phyloP scores from a whole-genome alignment of 108 stramenopile genomes.

The Cyclotella choctawhatcheeana region DNA sequence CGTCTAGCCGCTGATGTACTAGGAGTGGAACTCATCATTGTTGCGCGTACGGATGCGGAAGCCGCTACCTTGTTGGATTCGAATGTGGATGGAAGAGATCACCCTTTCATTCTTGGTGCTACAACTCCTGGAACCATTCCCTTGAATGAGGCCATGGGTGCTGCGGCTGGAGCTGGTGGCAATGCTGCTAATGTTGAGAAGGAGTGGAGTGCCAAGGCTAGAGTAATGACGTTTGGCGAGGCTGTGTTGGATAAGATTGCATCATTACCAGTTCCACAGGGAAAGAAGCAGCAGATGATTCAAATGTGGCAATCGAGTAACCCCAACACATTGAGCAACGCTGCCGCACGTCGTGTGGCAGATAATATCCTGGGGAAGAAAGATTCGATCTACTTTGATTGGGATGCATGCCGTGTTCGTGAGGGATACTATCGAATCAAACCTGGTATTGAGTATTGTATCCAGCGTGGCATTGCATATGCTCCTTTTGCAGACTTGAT shows the following conservation, averaged over 20 bases:
- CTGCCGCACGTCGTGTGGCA: slow-evolving; percentile 80
- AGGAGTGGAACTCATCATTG: slow-evolving; percentile 85
- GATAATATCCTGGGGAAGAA: slow-evolving; percentile 82
- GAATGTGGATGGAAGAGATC: slow-evolving; percentile 95
- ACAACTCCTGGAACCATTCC: slow-evolving; percentile 66
- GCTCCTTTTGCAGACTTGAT: slow-evolving; percentile 91
- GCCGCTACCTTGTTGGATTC: slow-evolving; percentile 95
- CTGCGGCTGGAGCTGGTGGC: slow-evolving; percentile 42
- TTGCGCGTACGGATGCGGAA: slow-evolving; percentile 96
- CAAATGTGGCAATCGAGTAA: slow-evolving; percentile 79
- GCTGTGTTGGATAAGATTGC: slow-evolving; percentile 80
- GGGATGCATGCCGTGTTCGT: slow-evolving; percentile 92
- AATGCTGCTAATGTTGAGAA: slow-evolving; percentile 47
- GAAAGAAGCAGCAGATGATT: slow-evolving; percentile 64
- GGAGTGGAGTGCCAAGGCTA: slow-evolving; percentile 69
- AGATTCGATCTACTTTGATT: slow-evolving; percentile 90
- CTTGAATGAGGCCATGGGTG: slow-evolving; percentile 69
- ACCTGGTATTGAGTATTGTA: slow-evolving; percentile 92
- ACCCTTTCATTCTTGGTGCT: slow-evolving; percentile 94
- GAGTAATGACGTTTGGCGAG: slow-evolving; percentile 88
- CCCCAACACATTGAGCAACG: slow-evolving; percentile 84
- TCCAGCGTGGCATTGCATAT: slow-evolving; percentile 92
- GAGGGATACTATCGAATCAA: slow-evolving; percentile 95
- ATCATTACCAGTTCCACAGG: slow-evolving; percentile 28
- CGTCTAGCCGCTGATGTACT: slow-evolving; percentile 92